Evolutionary conservation across 805 yeast genomes (phyloP), one percentile per base, ranked within the genome.

Genomic region (Dipodascus albidus): DNA sequence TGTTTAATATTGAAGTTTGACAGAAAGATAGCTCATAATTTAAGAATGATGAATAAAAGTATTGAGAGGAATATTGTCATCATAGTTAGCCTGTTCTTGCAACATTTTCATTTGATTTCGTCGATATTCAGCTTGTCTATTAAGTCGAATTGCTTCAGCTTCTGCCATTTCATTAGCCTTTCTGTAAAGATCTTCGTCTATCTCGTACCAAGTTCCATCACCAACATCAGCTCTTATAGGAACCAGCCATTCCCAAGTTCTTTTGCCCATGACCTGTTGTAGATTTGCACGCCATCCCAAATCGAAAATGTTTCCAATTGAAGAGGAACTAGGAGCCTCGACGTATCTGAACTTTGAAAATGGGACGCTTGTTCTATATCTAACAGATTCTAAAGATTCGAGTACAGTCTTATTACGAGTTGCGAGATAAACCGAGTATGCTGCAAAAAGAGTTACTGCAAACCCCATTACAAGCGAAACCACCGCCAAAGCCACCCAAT

Each of bases 351-450:
- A 71, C 19, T 56, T 53, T 3, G 60, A 49, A 4, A 68, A 56
- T 3, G 75, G 65, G n/a, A 67, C 54, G 4, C 62, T 50, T 1
- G 75, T 65, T 35, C 64, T 62, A 60, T 70, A 70, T 22, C 64
- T 55, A 20, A 63, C 62, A 23, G 68, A 59, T 57, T 72, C 76
- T 70, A 72, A 60, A 3, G 81, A 71, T 68, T 91, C 99, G 23
- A 91, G 76, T 0, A 98, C 91, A 2, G 97, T 90, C 55, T 73
- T 70, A 68, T 91, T 91, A 8, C 65, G 67, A 20, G 2, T 15
- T 19, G 47, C 61, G 21, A 51, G 58, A 57, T 64, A 68, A n/a
- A 62, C 55, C 2, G 66, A 62, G 58, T 85, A 82, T 1, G 69
- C 72, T 0, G 78, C 65, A 64, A 91, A 86, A 1, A 80, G 63